Base-by-base conservation (phyloP, 148 eudicot species). In the Cornus kousa region DNA sequence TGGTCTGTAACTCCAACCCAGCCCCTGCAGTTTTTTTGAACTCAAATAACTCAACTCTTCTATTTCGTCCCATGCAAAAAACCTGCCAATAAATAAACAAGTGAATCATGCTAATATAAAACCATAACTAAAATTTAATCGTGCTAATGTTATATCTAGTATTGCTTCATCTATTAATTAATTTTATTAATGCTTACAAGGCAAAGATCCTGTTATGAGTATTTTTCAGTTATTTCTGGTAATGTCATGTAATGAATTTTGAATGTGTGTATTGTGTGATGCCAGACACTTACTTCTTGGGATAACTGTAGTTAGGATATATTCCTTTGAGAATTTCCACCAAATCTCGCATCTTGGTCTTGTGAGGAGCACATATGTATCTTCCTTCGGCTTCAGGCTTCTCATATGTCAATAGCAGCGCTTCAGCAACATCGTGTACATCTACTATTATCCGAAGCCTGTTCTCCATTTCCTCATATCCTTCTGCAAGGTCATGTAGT, bases 301-400 rank as follows among this genome's bases (percentile, higher is more conserved):
- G 87, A 70, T 82, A 85, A 19, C 80, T 77, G 66, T 82, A 82
- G 78, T 80, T 70, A 0, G 85, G 85, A 70, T 76, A 79, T 0
- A 57, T 16, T 73, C 24, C 75, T 83, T 28, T 79, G 62, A 82
- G 14, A 3, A 11, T 73, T 67, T 83, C 87, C 73, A 90, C 94
- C 79, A 90, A 37, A 68, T 88, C 97, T 64, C 46, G 68, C 60
- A 74, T 40, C 70, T 70, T 79, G 32, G 83, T 28, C 9, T 7
- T 67, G 83, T 89, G 87, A 37, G 93, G 43, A 7, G 85, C 72
- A 80, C 97, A 93, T 67, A 88, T 72, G 73, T 93, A 91, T 75
- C 94, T 87, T 32, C 95, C 95, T 81, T 89, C 83, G 12, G 97
- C 90, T 73, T 93, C 86, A 24, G 90, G 90, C 82, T 82, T 88